Evolutionary conservation across 768 basidiomycete species (phyloP).

Genomic region (Daedaleopsis sinensis): DNA sequence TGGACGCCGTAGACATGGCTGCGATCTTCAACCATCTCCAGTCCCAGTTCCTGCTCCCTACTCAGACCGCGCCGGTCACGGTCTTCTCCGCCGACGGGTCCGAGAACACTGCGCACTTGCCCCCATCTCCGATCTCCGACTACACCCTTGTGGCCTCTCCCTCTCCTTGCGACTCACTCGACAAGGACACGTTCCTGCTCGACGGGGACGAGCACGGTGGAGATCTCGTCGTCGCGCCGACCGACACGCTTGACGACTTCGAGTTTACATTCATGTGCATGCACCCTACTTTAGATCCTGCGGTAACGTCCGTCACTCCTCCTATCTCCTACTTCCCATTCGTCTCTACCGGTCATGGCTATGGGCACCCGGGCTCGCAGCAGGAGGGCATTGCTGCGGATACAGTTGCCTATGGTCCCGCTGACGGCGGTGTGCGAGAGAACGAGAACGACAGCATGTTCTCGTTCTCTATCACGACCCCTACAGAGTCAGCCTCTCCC

Average conservation of each 20-base stretch:
- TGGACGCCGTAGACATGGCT: neutral
- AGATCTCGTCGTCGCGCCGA: neutral
- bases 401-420: neutral
- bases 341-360: neutral
- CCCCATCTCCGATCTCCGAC: too few relatives aligned
- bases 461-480: neutral
- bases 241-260: neutral
- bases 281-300: too few relatives aligned
- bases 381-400: neutral
- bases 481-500: neutral
- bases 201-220: neutral
- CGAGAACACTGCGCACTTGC: too few relatives aligned
- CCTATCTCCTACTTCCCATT: neutral
- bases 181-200: neutral
- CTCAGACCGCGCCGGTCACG: too few relatives aligned
- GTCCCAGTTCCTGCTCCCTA: neutral
- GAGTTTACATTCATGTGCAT: neutral
- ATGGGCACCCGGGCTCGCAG: neutral
- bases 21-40: neutral
- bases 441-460: neutral
- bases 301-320: neutral
- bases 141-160: neutral
- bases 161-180: neutral
- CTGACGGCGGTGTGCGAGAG: neutral
- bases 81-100: too few relatives aligned